Conservation (phyloP, 495 filamentous ascomycete genomes). For the Aspergillus egyptiacus region DNA sequence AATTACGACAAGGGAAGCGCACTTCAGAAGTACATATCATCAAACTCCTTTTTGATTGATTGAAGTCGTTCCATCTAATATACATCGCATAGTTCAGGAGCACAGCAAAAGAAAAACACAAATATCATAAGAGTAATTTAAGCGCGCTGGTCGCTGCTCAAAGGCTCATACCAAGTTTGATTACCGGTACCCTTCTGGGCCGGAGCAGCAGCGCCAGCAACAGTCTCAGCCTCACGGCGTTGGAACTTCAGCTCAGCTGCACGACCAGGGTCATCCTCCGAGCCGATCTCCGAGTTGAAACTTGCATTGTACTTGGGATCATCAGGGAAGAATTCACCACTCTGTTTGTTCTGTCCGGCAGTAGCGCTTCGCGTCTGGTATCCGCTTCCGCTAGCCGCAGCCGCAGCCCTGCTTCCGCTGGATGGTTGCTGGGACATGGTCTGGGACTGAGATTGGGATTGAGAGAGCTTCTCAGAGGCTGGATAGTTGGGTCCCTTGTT, state of each 20-base stretch:
- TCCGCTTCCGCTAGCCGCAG: conserved; percentile 26
- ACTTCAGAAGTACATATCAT: too few relatives aligned
- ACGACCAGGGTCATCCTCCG: conserved; percentile 56
- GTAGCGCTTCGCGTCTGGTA: conserved; percentile 20
- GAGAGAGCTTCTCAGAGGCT: conserved; percentile 14
- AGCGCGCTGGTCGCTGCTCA: conserved; percentile 42
- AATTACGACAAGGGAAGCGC: too few relatives aligned
- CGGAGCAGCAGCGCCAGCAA: conserved; percentile 27
- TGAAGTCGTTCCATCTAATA: conserved; percentile 14
- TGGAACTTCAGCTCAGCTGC: conserved; percentile 46
- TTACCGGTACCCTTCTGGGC: conserved; percentile 34
- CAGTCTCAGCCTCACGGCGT: conserved; percentile 34
- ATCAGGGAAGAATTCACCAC: conserved; percentile 47
- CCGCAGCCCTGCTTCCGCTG: conserved; percentile 11
- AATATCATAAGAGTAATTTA: conserved; percentile 17
- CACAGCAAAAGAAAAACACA: conserved; percentile 1
- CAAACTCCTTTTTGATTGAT: conserved; percentile 10
- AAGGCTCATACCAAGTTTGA: conserved; percentile 35
- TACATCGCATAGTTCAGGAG: conserved; percentile 15
- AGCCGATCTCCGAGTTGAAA: conserved; percentile 55
- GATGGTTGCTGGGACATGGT: neutral
- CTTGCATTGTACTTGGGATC: conserved; percentile 49
- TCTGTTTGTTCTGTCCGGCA: conserved; percentile 35
- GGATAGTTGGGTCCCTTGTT: conserved; percentile 22
- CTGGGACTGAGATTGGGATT: conserved; percentile 2